Evolutionary conservation across 2,329 filamentous ascomycete genomes (phyloP).

Genomic region (Ramichloridium luteum): DNA sequence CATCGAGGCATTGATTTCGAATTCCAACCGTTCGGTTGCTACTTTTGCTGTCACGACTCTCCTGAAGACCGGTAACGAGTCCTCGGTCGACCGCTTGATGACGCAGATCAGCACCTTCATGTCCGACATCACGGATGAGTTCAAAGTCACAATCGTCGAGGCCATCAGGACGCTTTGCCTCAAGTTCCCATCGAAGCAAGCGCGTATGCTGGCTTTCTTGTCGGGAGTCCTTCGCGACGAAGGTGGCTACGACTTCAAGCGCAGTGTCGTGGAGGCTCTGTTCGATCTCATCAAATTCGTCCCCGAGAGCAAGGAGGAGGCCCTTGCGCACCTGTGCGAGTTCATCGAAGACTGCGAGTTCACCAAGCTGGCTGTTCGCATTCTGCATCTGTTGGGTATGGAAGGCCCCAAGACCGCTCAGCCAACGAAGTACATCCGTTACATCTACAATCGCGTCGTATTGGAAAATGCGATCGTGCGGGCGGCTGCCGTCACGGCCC

Average conservation of each 20-base stretch:
- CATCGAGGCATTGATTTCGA: conserved; percentile 92
- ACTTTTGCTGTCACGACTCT: conserved; percentile 97
- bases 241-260: conserved; percentile 97
- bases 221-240: conserved; percentile 95
- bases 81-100: conserved; percentile 92
- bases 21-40: conserved; percentile 92
- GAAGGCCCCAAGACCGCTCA: conserved; percentile 93
- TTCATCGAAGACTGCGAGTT: conserved; percentile 99
- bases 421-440: conserved; percentile 96
- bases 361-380: conserved; percentile 90
- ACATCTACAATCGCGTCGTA: conserved; percentile 98
- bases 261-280: conserved; percentile 95
- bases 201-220: conserved; percentile 92
- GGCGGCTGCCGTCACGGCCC: conserved; percentile 84
- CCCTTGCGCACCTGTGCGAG: conserved; percentile 89
- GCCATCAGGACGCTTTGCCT: conserved; percentile 91
- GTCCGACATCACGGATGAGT: conserved; percentile 98
- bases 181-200: conserved; percentile 97
- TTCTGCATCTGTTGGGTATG: conserved; percentile 82
- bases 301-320: conserved; percentile 68
- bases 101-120: conserved; percentile 98
- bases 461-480: conserved; percentile 93
- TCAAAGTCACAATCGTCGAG: conserved; percentile 99
- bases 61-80: conserved; percentile 95
- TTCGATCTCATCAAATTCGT: conserved; percentile 99